Evolutionary conservation across 331 rosid genomes (phyloP).

Genomic region (Rhamnella rubrinervis): DNA sequence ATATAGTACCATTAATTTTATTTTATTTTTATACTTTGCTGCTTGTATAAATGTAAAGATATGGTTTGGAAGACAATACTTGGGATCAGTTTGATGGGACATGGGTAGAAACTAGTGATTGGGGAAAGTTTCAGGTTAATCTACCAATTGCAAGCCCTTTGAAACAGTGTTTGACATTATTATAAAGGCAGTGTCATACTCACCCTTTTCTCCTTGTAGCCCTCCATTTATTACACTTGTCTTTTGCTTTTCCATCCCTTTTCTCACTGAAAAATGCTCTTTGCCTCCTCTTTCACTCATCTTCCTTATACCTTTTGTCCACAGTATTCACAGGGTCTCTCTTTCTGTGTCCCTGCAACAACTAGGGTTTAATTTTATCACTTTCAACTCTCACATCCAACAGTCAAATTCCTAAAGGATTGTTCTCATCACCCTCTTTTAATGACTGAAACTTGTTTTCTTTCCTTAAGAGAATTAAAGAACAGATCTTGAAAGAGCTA

Average conservation of each 20-base stretch:
- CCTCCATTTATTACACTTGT: conserved; percentile 50
- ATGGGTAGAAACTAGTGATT: conserved; percentile 16
- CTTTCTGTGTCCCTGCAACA: not conserved
- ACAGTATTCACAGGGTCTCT: conserved; percentile 26
- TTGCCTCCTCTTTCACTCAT: conserved; percentile 41
- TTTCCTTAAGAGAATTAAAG: conserved; percentile 37
- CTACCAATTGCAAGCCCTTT: conserved; percentile 15
- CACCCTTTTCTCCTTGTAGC: conserved; percentile 39
- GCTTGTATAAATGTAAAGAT: not conserved
- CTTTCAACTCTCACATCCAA: conserved; percentile 20
- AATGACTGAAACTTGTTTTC: conserved; percentile 23
- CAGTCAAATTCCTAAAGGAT: conserved; percentile 22
- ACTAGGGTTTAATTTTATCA: conserved; percentile 20
- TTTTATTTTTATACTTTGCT: not conserved
- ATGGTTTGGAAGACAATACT: not conserved
- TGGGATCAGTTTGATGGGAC: conserved; percentile 24
- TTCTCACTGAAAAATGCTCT: conserved; percentile 53
- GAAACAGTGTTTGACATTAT: conserved; percentile 53
- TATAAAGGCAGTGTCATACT: conserved; percentile 61
- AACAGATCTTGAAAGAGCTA: conserved; percentile 49
- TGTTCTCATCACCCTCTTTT: conserved; percentile 16
- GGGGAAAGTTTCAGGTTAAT: conserved; percentile 26
- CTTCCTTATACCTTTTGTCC: conserved; percentile 10
- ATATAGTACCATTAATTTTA: too few relatives aligned
- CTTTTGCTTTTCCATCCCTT: conserved; percentile 53